phyloP scores from a whole-genome alignment of 2,329 filamentous ascomycete species.

The Chrysoporthe cubensis region DNA sequence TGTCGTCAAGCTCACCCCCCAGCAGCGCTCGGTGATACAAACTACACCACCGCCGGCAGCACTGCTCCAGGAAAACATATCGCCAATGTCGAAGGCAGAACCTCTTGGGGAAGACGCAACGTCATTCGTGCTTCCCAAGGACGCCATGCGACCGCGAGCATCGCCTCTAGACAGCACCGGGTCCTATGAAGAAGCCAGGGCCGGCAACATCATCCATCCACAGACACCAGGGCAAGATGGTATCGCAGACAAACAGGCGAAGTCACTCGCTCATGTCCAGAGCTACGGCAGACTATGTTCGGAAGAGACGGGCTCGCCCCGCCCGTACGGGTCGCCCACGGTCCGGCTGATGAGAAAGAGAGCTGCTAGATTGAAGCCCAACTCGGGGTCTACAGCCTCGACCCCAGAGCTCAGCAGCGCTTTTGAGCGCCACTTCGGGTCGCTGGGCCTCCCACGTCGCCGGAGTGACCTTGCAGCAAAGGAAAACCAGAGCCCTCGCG shows the following conservation, averaged over 20 bases:
- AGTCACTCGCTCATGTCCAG: constrained; percentile 17
- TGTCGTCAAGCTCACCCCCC: constrained; percentile 30
- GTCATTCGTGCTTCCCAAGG: not conserved
- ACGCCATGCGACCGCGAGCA: not conserved
- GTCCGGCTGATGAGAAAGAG: constrained; percentile 26
- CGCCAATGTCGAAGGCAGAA: not conserved
- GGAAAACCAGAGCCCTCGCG: constrained; percentile 18
- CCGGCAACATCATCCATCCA: not conserved
- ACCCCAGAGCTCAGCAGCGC: constrained; percentile 23
- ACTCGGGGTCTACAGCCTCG: constrained; percentile 13
- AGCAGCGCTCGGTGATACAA: constrained; percentile 30
- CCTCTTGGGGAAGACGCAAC: not conserved
- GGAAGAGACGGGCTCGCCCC: constrained; percentile 23
- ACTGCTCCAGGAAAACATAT: constrained; percentile 26
- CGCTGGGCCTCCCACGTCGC: not conserved
- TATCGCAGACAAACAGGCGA: constrained; percentile 5
- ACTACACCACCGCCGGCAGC: constrained; percentile 28
- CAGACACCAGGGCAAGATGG: constrained; percentile 16
- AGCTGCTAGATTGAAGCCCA: constrained; percentile 9
- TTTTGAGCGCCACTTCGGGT: constrained; percentile 24
- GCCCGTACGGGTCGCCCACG: constrained; percentile 16
- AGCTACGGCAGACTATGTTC: constrained; percentile 8
- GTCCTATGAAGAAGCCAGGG: not conserved
- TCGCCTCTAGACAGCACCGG: not conserved
- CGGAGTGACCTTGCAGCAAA: constrained; percentile 13